Conservation (phyloP, 2,329 filamentous ascomycete genomes). For the Sordariomycetes sp. region DNA sequence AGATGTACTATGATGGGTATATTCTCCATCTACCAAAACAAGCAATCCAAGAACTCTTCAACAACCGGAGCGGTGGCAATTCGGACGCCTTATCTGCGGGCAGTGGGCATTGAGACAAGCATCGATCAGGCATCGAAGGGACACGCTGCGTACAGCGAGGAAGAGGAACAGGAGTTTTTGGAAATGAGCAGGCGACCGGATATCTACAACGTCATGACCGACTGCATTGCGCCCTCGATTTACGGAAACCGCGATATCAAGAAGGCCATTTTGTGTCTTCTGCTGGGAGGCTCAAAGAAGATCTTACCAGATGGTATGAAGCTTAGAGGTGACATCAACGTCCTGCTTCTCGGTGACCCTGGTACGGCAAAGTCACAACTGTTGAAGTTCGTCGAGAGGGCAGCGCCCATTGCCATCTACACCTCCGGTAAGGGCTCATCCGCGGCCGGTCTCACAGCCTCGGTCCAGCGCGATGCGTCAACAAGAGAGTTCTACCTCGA, state of each 20-base stretch:
- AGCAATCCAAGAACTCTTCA: slow-evolving; percentile 68
- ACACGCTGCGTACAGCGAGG: slow-evolving; percentile 75
- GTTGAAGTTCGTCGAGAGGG: slow-evolving; percentile 95
- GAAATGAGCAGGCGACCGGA: slow-evolving; percentile 87
- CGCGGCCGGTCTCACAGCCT: slow-evolving; percentile 92
- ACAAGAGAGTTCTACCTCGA: slow-evolving; percentile 97
- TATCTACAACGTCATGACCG: slow-evolving; percentile 82
- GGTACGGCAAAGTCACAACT: slow-evolving; percentile 97
- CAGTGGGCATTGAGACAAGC: slow-evolving; percentile 86
- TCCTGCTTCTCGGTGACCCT: slow-evolving; percentile 89
- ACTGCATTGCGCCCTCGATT: slow-evolving; percentile 93
- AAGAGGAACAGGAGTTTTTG: slow-evolving; percentile 92
- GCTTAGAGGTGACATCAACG: slow-evolving; percentile 94
- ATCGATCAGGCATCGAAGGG: slow-evolving; percentile 85
- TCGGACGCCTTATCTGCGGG: slow-evolving; percentile 86
- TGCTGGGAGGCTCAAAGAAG: slow-evolving; percentile 95
- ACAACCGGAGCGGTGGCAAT: slow-evolving; percentile 82
- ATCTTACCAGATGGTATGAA: slow-evolving; percentile 97
- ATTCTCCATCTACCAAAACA: slow-evolving; percentile 95
- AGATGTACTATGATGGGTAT: slow-evolving; percentile 94
- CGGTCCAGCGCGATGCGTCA: slow-evolving; percentile 84
- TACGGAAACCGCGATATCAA: slow-evolving; percentile 96
- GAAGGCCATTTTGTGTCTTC: slow-evolving; percentile 87
- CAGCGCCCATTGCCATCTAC: slow-evolving; percentile 93
- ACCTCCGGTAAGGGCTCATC: slow-evolving; percentile 98